A percentile compares a stretch with the other conserved stretches of the same genome.
These are phyloP conservation scores for Cordyceps javanica DNA, from an alignment of 2,329 filamentous ascomycete genomes.

Conservation along the genomic window DNA sequence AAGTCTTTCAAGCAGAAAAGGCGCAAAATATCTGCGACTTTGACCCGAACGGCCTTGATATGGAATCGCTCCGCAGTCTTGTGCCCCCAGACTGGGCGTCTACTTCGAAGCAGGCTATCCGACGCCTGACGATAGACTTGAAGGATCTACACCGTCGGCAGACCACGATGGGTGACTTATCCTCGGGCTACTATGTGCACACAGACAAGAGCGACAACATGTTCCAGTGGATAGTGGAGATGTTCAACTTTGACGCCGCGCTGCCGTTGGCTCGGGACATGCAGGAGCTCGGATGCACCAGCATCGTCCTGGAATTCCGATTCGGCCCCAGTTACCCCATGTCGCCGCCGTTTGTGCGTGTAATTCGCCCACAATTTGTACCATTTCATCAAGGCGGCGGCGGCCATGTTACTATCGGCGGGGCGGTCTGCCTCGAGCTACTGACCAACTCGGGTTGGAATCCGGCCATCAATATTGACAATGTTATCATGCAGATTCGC, in stretches of 20 bases:
- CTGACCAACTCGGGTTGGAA: slow-evolving; percentile 81
- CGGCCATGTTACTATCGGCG: slow-evolving; percentile 78
- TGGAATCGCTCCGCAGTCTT: neutral
- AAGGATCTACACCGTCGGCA: slow-evolving; percentile 59
- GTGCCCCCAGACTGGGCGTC: slow-evolving; percentile 59
- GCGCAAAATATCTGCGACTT: neutral
- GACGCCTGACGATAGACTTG: slow-evolving; percentile 54
- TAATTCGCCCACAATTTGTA: slow-evolving; percentile 74
- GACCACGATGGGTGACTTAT: slow-evolving; percentile 48
- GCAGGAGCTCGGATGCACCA: slow-evolving; percentile 52
- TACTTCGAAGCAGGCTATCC: slow-evolving; percentile 49
- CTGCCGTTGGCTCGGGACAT: slow-evolving; percentile 73
- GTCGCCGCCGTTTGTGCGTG: slow-evolving; percentile 75
- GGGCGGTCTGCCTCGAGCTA: slow-evolving; percentile 78
- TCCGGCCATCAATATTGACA: slow-evolving; percentile 66
- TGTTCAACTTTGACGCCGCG: slow-evolving; percentile 69
- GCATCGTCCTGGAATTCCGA: slow-evolving; percentile 74
- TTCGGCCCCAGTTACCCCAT: slow-evolving; percentile 73
- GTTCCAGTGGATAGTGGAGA: slow-evolving; percentile 87
- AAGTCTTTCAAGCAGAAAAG: neutral
- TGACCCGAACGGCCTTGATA: neutral
- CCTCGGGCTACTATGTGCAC: slow-evolving; percentile 81
- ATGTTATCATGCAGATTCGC: slow-evolving; percentile 72
- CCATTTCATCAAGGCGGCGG: slow-evolving; percentile 68
- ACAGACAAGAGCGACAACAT: slow-evolving; percentile 60